Base-by-base conservation (phyloP, 2,329 filamentous ascomycete genomes). In the Rosellinia necatrix region DNA sequence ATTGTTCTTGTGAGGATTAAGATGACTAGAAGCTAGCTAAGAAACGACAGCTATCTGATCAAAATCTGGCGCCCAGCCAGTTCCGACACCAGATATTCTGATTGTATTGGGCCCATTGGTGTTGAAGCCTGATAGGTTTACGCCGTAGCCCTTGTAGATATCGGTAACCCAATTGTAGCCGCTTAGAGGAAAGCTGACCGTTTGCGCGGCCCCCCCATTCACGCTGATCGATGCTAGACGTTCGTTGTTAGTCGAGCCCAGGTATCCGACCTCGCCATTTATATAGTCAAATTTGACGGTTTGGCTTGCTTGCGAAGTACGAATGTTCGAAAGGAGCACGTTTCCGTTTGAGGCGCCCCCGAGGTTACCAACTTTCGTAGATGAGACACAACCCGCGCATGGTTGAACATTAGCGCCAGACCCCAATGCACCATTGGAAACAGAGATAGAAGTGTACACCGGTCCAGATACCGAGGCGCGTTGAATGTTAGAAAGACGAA, bases 201-300 rank as follows among this genome's bases (percentile, higher is more conserved):
- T 24, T 15, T 53, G 35, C 22, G 50, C 50, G 4, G 49, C 29
- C 10, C 43, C 19, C n/a, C 49, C 55, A 41, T 58, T 58, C n/a
- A 54, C 50, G 8, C 49, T 58, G 24, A 58, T 46, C 5, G 55
- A 58, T 41, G 55, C 55, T 3, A 58, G 49, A 22, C 55, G 49
- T 24, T 58, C 55, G 44, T 58, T 58, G 9, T 38, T 57, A 7
- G 38, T 6, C 3, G 42, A 42, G 15, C 50, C 50, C 8, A 43
- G 30, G 32, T 58, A 58, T 22, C 30, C 49, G 17, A 58, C 32
- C 12, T 58, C 55, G 13, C 55, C 40, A 30, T 58, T 58, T 24
- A 58, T 58, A 15, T 58, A 58, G 12, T 58, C 43, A 25, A 58
- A 58, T 24, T 44, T 53, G 10, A 58, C 55, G 27, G 38, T 54